Percentiles rank a stretch among this genome's conserved stretches.
Evolutionary conservation across 1,139 yeast genomes (phyloP).

Genomic region (Blastobotrys ciferrii): DNA sequence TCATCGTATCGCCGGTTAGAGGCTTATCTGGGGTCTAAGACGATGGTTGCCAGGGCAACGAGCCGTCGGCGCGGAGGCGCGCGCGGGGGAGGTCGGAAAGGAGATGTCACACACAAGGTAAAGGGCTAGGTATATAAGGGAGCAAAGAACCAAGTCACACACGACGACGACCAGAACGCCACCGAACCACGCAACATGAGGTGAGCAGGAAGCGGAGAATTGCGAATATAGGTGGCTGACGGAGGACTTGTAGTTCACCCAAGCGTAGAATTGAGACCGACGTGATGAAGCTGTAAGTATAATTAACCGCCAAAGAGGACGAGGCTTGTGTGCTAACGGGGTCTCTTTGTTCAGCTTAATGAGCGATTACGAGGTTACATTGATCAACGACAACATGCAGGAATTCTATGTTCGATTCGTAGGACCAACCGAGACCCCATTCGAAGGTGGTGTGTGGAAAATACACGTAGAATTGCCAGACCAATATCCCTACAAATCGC

Average conservation of each 20-base stretch:
- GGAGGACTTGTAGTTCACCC: slow-evolving; percentile 50
- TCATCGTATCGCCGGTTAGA: too few relatives aligned
- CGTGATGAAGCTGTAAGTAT: slow-evolving; percentile 81
- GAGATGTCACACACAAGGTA: not conserved
- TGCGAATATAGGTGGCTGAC: not conserved
- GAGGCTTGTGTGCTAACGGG: slow-evolving; percentile 1
- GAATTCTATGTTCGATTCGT: slow-evolving; percentile 82
- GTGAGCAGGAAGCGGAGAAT: not conserved
- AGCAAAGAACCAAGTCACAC: not conserved
- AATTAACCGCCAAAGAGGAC: not conserved
- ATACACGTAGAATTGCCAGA: slow-evolving; percentile 92
- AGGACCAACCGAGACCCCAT: slow-evolving; percentile 89
- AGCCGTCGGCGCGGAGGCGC: not conserved
- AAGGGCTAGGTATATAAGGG: not conserved
- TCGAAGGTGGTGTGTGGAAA: slow-evolving; percentile 89
- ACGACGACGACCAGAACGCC: slow-evolving; percentile 3
- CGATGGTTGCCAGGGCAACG: too few relatives aligned
- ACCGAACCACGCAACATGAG: slow-evolving; percentile 5
- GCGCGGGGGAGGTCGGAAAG: not conserved
- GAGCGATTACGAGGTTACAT: slow-evolving; percentile 89
- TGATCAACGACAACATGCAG: slow-evolving; percentile 86
- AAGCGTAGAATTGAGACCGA: slow-evolving; percentile 93
- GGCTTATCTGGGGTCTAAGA: too few relatives aligned
- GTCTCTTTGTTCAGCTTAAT: slow-evolving; percentile 50
- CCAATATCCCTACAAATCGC: slow-evolving; percentile 92